phyloP scores from a whole-genome alignment of 1,284 basidiomycete genomes.

The Irpex sp. region DNA sequence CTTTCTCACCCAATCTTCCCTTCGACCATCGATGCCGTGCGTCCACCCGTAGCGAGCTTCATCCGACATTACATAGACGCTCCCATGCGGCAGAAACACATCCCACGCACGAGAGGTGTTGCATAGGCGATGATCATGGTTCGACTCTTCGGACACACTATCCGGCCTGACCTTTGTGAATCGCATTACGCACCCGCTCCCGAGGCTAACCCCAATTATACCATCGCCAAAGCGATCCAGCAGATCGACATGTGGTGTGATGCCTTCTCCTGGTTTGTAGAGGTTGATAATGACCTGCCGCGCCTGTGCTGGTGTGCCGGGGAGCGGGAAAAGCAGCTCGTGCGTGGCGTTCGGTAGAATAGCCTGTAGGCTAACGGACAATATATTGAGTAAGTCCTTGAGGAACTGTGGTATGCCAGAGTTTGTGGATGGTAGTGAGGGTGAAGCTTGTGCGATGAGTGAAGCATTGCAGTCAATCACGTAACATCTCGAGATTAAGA shows the following conservation, averaged over 20 bases:
- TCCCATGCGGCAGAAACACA: conserved; percentile 63
- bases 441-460: neutral
- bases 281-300: conserved; percentile 80
- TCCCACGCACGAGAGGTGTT: conserved; percentile 8
- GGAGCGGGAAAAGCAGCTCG: conserved; percentile 48
- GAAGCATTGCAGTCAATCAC: neutral
- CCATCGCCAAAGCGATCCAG: conserved; percentile 74
- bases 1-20: conserved; percentile 43
- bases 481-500: neutral
- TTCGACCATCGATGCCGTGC: conserved; percentile 58
- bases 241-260: conserved; percentile 76
- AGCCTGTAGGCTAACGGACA: conserved; percentile 46
- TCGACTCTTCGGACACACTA: neutral
- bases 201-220: conserved; percentile 75
- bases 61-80: conserved; percentile 65
- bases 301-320: conserved; percentile 33
- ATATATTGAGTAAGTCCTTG: conserved; percentile 44
- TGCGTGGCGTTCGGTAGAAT: conserved; percentile 45
- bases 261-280: conserved; percentile 78
- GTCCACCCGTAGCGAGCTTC: conserved; percentile 72
- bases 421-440: neutral
- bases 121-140: neutral
- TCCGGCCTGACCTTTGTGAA: conserved; percentile 40
- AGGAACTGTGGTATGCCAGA: conserved; percentile 54
- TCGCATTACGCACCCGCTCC: conserved; percentile 71